A percentile compares a stretch with the other conserved stretches of the same genome.
phyloP scores from a whole-genome alignment of 2,329 filamentous ascomycete species.

The Cercospora zeina region DNA sequence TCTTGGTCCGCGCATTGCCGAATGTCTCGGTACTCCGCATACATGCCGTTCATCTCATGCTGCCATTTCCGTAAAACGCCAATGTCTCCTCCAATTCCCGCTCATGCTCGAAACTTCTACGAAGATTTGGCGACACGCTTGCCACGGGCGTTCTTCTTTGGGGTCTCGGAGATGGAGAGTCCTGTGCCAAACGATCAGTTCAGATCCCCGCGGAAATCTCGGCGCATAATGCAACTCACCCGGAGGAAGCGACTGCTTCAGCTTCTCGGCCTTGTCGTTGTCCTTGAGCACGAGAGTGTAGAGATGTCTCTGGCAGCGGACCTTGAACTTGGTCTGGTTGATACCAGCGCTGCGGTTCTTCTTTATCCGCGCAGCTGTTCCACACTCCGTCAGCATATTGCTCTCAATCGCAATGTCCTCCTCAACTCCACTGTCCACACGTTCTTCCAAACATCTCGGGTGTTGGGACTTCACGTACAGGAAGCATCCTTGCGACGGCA shows the following conservation, averaged over 20 bases:
- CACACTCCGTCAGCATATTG: slow-evolving; percentile 16
- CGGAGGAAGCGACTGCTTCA: slow-evolving; percentile 97
- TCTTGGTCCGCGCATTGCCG: not conserved
- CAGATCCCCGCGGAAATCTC: not conserved
- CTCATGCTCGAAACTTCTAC: slow-evolving; percentile 20
- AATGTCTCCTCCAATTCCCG: slow-evolving; percentile 13
- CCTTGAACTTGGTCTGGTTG: slow-evolving; percentile 99
- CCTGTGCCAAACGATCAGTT: slow-evolving; percentile 43
- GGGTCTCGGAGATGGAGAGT: slow-evolving; percentile 60
- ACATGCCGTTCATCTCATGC: slow-evolving; percentile 12
- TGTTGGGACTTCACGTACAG: slow-evolving; percentile 66
- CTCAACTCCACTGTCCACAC: slow-evolving; percentile 2
- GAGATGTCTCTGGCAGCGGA: slow-evolving; percentile 87
- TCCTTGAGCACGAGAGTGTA: slow-evolving; percentile 99
- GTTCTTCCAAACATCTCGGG: slow-evolving; percentile 7
- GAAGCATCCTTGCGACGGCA: slow-evolving; percentile 99
- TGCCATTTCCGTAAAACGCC: slow-evolving; percentile 21
- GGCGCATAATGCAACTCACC: slow-evolving; percentile 57
- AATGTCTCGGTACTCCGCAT: not conserved
- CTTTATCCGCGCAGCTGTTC: slow-evolving; percentile 61
- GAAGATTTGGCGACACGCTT: slow-evolving; percentile 47
- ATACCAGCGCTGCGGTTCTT: slow-evolving; percentile 74
- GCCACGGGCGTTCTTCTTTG: slow-evolving; percentile 63
- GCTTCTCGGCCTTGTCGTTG: slow-evolving; percentile 99
- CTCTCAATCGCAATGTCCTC: not conserved